Base-by-base conservation (phyloP, 1,284 basidiomycete genomes). In the Hymenochaete sp. region DNA sequence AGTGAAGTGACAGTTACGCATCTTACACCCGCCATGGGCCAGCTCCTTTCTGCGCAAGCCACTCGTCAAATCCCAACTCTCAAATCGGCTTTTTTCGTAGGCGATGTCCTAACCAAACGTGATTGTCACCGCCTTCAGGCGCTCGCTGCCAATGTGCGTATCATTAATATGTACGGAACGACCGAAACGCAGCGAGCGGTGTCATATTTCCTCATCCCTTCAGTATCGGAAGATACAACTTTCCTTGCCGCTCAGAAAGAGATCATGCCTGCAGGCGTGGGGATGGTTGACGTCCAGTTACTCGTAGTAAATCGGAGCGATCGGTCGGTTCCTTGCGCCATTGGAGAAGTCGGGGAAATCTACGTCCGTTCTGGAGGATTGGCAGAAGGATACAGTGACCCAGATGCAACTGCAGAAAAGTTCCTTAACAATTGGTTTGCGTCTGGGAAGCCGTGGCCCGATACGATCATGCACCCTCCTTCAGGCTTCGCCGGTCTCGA, bases 121-220 rank as follows among this genome's bases (percentile, higher is more conserved):
- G 96, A 99, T 64, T 98, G 96, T 63, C 80, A 90, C 35, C 87
- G 96, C 41, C 75, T 99, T 5, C 96, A 99, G 64, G 77, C 89
- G 3, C 82, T 98, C 38, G 96, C 96, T 1, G 69, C 82, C 26
- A 96, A 98, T 57, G 93, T 95, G 10, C 72, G 79, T 40, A 96
- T 99, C 63, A 85, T 98, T 66, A 99, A 98, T 72, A 99, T 99
- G 96, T 99, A 98, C 64, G 96, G 96, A 19, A 98, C 96, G 7
- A 99, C 96, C 19, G 96, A 99, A 67, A 98, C 96, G 3, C 96
- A 99, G 64, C 86, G 96, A 41, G 96, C 96, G 0, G 96, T 99
- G 9, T 97, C 93, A 29, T 98, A 98, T 68, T 98, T 96, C 63
- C 77, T 83, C 28, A 93, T 98, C 54, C 93, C 95, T 2, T 77